phyloP scores from a whole-genome alignment of 225 moss, liverwort and hornwort species.

The Sphagnum tenellum region DNA sequence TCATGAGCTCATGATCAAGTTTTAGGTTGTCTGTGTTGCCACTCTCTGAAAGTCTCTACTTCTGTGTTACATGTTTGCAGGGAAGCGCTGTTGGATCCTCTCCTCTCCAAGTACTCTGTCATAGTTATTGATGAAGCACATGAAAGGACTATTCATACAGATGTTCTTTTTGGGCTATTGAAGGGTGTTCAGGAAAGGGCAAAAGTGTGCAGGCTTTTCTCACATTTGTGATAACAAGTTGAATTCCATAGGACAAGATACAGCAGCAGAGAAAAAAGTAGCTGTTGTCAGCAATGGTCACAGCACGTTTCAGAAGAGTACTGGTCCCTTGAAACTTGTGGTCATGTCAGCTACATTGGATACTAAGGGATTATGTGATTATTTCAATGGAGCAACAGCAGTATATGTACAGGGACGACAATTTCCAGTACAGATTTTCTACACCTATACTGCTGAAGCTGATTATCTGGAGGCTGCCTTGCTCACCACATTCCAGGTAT shows the following conservation, averaged over 20 bases:
- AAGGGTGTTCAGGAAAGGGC: constrained; percentile 80
- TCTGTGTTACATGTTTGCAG: constrained; percentile 15
- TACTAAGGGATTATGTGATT: constrained; percentile 75
- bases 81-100: constrained; percentile 85
- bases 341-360: constrained; percentile 97
- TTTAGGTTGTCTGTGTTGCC: background rate
- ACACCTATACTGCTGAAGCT: constrained; percentile 87
- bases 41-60: background rate
- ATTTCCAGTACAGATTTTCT: constrained; percentile 71
- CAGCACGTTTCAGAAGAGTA: constrained; percentile 14
- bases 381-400: constrained; percentile 73
- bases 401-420: constrained; percentile 92
- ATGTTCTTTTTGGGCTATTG: constrained; percentile 88
- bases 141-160: constrained; percentile 86
- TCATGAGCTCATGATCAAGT: too few relatives aligned
- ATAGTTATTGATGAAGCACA: constrained; percentile 68
- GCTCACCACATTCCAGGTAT: constrained; percentile 84
- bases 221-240: background rate
- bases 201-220: constrained; percentile 21
- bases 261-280: constrained; percentile 11
- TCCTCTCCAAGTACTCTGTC: constrained; percentile 47
- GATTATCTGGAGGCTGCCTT: constrained; percentile 96
- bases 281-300: constrained; percentile 8
- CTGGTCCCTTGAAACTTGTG: constrained; percentile 61
- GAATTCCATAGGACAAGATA: background rate